Conservation (phyloP, 257 asterid genomes). For the Paraleonurus japonicus region DNA sequence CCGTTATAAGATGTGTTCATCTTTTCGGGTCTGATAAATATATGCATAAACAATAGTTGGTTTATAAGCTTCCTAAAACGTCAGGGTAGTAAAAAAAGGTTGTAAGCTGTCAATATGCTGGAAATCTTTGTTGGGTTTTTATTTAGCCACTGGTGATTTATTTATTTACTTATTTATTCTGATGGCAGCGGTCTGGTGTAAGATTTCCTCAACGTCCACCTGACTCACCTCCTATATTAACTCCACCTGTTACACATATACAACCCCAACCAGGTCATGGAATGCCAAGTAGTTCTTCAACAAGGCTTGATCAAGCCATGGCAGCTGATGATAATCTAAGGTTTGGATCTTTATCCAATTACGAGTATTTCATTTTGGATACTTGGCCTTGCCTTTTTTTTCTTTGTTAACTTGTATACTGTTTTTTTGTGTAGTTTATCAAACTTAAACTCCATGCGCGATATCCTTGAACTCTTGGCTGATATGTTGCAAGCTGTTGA, state of each 20-base stretch:
- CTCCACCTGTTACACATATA: constrained; percentile 65
- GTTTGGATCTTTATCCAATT: constrained; percentile 31
- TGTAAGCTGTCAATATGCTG: neutral
- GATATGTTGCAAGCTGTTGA: constrained; percentile 86
- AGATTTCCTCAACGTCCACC: constrained; percentile 63
- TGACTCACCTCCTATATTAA: constrained; percentile 66
- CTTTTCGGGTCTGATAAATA: neutral
- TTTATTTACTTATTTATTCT: neutral
- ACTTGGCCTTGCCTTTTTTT: neutral
- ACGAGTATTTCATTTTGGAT: neutral
- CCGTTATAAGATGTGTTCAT: no score
- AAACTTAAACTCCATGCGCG: constrained; percentile 54
- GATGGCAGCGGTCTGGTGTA: constrained; percentile 75
- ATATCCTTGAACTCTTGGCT: constrained; percentile 63
- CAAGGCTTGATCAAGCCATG: constrained; percentile 86
- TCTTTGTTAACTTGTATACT: neutral
- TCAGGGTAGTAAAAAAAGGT: neutral
- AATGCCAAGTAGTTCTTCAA: constrained; percentile 86
- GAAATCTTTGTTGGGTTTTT: neutral
- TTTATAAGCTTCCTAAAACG: neutral
- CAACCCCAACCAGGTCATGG: constrained; percentile 85
- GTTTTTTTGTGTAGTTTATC: constrained; percentile 48
- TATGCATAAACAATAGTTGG: neutral
- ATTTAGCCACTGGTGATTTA: neutral
- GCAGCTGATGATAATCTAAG: constrained; percentile 72